These are phyloP conservation scores for Lipomyces kockii DNA, from an alignment of 805 yeast genomes.

Conservation along the genomic window DNA sequence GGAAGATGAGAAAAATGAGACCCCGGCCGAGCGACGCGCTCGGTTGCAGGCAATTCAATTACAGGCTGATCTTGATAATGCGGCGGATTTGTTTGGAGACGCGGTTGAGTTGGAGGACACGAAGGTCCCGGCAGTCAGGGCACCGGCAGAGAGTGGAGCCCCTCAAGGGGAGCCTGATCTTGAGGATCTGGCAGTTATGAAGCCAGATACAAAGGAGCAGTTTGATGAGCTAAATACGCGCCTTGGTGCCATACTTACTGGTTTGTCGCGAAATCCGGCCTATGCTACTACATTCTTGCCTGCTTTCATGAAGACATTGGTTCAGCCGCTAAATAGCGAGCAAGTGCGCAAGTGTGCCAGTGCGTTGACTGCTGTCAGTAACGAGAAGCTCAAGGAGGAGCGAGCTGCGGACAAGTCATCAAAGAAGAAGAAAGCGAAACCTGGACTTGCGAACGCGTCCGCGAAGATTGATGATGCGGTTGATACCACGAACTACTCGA, in stretches of 20 bases:
- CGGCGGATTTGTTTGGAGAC: conserved; percentile 89
- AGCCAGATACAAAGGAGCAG: conserved; percentile 78
- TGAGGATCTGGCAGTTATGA: conserved; percentile 47
- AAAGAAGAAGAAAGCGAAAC: conserved; percentile 95
- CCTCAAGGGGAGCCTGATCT: conserved; percentile 41
- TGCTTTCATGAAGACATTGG: conserved; percentile 82
- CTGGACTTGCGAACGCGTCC: conserved; percentile 72
- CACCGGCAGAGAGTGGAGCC: conserved; percentile 45
- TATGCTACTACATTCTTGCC: conserved; percentile 70
- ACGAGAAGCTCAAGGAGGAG: conserved; percentile 87
- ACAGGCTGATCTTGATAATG: conserved; percentile 85
- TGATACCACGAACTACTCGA: conserved; percentile 57
- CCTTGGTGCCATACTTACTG: conserved; percentile 62
- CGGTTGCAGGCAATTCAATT: conserved; percentile 78
- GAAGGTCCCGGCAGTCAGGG: conserved; percentile 39
- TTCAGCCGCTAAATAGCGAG: conserved; percentile 80
- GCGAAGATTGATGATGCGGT: conserved; percentile 63
- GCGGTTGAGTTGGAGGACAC: conserved; percentile 14
- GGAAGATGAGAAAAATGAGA: conserved; percentile 53
- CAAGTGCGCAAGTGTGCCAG: conserved; percentile 83
- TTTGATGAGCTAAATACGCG: conserved; percentile 78
- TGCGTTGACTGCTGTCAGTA: conserved; percentile 77
- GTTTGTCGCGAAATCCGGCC: conserved; percentile 68
- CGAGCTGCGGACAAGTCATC: conserved; percentile 61
- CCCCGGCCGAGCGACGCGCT: conserved; percentile 67